Evolutionary conservation across 768 basidiomycete species (phyloP).

Genomic region (Boletus edulis): DNA sequence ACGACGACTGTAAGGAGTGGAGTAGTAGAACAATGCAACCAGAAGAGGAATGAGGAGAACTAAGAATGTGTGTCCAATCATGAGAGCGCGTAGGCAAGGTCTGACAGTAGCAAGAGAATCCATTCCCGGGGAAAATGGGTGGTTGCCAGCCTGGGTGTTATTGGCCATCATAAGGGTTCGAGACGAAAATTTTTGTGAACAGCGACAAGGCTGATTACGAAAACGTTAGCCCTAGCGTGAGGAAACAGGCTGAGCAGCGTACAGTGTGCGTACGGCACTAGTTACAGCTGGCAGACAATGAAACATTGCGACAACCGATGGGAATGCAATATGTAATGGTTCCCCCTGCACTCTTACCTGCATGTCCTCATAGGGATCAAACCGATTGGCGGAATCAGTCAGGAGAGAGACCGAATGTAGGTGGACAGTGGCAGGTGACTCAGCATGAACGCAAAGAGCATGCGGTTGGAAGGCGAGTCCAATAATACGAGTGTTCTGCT

Average conservation of each 20-base stretch:
- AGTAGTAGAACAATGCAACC: constrained; percentile 24
- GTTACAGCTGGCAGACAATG: too few species aligned
- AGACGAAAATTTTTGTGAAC: background rate
- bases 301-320: background rate
- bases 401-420: too few species aligned
- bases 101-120: background rate
- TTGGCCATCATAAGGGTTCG: background rate
- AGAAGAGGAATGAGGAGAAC: constrained; percentile 23
- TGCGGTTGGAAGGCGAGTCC: too few species aligned
- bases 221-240: background rate
- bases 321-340: too few species aligned
- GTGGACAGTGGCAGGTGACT: too few species aligned
- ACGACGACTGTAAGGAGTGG: constrained; percentile 14
- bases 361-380: too few species aligned
- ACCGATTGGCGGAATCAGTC: too few species aligned
- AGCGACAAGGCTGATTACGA: background rate
- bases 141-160: background rate
- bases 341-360: too few species aligned
- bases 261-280: background rate
- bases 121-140: background rate
- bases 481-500: too few species aligned
- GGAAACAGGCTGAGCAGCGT: background rate
- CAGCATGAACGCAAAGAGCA: too few species aligned
- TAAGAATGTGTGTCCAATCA: constrained; percentile 25
- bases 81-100: constrained; percentile 11